Conservation (phyloP, 2,329 filamentous ascomycete genomes). For the Aspergillus sp. region DNA sequence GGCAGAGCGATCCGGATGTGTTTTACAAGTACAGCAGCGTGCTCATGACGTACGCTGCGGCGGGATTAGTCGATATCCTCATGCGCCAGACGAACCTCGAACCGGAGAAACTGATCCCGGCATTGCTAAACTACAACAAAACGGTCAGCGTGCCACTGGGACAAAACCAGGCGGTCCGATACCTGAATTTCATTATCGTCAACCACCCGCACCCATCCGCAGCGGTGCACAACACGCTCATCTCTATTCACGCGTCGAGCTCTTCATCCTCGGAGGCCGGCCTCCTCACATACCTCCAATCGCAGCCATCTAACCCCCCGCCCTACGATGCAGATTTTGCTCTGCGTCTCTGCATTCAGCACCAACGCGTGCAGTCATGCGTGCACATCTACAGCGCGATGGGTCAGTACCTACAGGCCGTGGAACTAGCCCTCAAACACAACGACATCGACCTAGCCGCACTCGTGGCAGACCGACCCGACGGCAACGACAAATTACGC, state of each 20-base stretch:
- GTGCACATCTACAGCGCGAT: slow-evolving; percentile 97
- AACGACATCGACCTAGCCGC: slow-evolving; percentile 83
- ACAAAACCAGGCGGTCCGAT: slow-evolving; percentile 86
- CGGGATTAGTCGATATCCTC: slow-evolving; percentile 85
- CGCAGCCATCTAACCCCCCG: slow-evolving; percentile 76
- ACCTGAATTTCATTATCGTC: slow-evolving; percentile 83
- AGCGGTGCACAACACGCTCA: slow-evolving; percentile 91
- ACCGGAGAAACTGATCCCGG: slow-evolving; percentile 81
- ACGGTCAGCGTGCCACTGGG: slow-evolving; percentile 54
- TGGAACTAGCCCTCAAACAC: slow-evolving; percentile 84
- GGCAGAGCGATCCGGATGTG: slow-evolving; percentile 81
- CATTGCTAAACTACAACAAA: slow-evolving; percentile 87
- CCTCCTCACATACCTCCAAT: slow-evolving; percentile 79
- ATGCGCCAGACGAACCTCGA: slow-evolving; percentile 85
- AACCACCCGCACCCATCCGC: slow-evolving; percentile 71
- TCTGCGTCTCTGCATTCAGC: slow-evolving; percentile 86
- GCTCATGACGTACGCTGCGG: slow-evolving; percentile 80
- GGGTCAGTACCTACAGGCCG: slow-evolving; percentile 87
- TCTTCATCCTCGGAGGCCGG: slow-evolving; percentile 74
- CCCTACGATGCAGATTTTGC: slow-evolving; percentile 94
- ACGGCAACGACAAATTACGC: slow-evolving; percentile 67
- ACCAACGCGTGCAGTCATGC: slow-evolving; percentile 85
- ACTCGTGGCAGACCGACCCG: slow-evolving; percentile 74
- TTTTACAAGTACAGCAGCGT: slow-evolving; percentile 97
- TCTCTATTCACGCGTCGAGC: slow-evolving; percentile 90